phyloP scores from a whole-genome alignment of 106 monocot species.

The Platanthera guangdongensis region DNA sequence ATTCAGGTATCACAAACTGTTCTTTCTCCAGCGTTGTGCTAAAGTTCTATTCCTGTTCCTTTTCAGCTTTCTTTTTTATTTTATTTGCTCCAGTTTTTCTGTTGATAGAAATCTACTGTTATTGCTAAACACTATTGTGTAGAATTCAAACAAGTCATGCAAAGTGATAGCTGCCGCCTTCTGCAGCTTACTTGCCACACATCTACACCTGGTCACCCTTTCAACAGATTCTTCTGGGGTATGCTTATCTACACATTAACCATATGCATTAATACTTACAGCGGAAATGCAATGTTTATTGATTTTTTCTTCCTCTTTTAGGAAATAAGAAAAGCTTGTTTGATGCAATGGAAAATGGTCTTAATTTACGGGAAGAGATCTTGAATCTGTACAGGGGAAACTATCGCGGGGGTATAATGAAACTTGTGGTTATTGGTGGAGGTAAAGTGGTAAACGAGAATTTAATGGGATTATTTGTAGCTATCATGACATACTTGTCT shows the following conservation, averaged over 20 bases:
- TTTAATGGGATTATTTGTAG: slow-evolving; percentile 6
- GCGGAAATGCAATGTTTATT: neutral
- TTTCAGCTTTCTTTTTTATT: neutral
- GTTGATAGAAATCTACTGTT: neutral
- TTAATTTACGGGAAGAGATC: slow-evolving; percentile 84
- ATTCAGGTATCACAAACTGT: slow-evolving; percentile 59
- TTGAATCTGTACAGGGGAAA: slow-evolving; percentile 63
- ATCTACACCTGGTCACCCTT: slow-evolving; percentile 52
- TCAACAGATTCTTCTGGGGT: slow-evolving; percentile 99
- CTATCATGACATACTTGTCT: neutral
- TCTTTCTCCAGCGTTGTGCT: slow-evolving; percentile 7
- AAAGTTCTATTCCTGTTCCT: neutral
- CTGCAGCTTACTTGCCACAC: slow-evolving; percentile 85
- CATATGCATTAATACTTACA: neutral
- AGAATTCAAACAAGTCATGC: slow-evolving; percentile 95
- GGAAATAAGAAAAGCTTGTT: slow-evolving; percentile 94
- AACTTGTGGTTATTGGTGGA: slow-evolving; percentile 95
- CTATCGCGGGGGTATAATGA: slow-evolving; percentile 86
- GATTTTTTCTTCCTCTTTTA: slow-evolving; percentile 7
- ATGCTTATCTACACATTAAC: slow-evolving; percentile 15
- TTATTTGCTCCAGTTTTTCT: neutral
- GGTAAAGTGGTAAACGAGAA: slow-evolving; percentile 32
- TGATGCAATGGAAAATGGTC: slow-evolving; percentile 86
- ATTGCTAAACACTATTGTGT: slow-evolving; percentile 3
- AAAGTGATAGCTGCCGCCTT: slow-evolving; percentile 91